Evolutionary conservation across 148 eudicot species (phyloP), one percentile per base, ranked within the genome.

Genomic region (Chenopodium berlandieri): DNA sequence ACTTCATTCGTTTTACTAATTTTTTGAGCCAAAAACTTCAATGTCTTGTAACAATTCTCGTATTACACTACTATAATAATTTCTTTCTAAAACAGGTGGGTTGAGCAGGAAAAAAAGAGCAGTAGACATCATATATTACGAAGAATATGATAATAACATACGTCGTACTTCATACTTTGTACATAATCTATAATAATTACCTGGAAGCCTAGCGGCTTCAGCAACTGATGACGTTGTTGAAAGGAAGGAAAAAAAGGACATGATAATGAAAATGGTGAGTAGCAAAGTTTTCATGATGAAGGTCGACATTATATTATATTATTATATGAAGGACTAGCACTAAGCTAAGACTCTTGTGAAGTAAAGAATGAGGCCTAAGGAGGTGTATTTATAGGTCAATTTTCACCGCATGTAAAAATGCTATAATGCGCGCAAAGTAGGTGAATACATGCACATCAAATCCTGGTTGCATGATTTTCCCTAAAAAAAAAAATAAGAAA

Each of bases 181-280:
- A 6, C 1, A 40, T 40, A 40, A 40, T 34, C 40, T 4, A 34
- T 40, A 5, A 27, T 75, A 75, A 1, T 62, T 77, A 79, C 81
- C 81, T 50, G 75, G 25, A 68, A 79, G 65, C 10, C 47, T 79
- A 50, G 65, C 25, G 54, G 81, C 75, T 48, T 79, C 75, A 68
- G 23, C 47, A 52, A 52, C 16, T 31, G 50, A 17, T 52, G n/a
- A 62, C 4, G 25, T 52, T 0, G 4, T 56, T 30, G 75, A 65
- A 64, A 79, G 34, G 30, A 68, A 50, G 30, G 72, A 52, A 4
- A 69, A 52, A 25, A 46, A 50, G 65, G 60, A 32, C 54, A 30
- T 20, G 60, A 79, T 50, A 69, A 69, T 50, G 11, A 67, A 2
- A 12, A 13, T 7, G 73, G 47, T 68, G 40, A 47, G 50, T 30